phyloP scores from a whole-genome alignment of 371 early-diverging fungal genomes.

The Mortierella sp. region DNA sequence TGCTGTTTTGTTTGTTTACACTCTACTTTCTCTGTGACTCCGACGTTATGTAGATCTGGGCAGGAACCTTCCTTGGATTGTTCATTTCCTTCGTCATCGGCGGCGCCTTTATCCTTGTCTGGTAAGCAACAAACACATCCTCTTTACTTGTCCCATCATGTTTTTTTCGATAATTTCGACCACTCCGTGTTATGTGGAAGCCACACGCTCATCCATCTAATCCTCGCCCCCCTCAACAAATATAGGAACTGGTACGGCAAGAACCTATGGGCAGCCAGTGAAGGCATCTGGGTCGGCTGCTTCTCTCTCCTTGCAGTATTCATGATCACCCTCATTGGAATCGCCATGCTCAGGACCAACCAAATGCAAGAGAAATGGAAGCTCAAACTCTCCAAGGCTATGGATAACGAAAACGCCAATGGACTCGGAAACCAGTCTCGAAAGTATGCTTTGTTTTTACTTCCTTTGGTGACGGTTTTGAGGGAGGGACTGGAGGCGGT shows the following conservation, averaged over 20 bases:
- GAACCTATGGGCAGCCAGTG: constrained; percentile 80
- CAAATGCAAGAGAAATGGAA: constrained; percentile 82
- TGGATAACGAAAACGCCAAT: constrained; percentile 58
- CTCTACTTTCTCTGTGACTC: neutral
- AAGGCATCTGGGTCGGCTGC: constrained; percentile 86
- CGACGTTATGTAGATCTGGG: constrained; percentile 63
- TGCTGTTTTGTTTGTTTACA: neutral
- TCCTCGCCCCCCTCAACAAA: neutral
- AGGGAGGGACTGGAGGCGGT: constrained; percentile 89
- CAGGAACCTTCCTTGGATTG: constrained; percentile 75
- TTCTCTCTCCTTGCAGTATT: constrained; percentile 79
- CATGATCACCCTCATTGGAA: constrained; percentile 80
- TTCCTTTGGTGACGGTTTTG: constrained; percentile 86
- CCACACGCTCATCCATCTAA: neutral
- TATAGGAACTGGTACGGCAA: constrained; percentile 63
- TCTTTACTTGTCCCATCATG: neutral
- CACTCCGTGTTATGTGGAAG: neutral
- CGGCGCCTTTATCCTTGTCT: constrained; percentile 79
- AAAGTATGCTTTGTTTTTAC: constrained; percentile 77
- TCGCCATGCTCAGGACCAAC: constrained; percentile 80
- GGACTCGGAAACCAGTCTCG: constrained; percentile 49
- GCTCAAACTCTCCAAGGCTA: constrained; percentile 67
- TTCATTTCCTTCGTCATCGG: constrained; percentile 78
- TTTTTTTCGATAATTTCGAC: no score
- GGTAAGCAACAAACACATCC: constrained; percentile 50